Evolutionary conservation across 1,284 basidiomycete genomes (phyloP).

Genomic region (Pseudozyma pruni): DNA sequence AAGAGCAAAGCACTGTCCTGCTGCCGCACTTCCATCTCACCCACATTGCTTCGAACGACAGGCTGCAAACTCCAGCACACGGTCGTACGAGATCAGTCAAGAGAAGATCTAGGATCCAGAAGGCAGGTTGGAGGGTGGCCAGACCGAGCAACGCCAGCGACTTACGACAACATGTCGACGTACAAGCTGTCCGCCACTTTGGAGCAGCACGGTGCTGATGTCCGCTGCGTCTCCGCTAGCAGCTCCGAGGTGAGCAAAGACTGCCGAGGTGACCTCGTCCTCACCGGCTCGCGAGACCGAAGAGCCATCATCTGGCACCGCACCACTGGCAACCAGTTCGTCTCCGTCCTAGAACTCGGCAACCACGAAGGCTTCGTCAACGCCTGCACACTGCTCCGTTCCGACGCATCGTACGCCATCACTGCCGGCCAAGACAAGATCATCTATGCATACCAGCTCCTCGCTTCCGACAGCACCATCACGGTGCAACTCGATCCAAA

Average conservation of each 20-base stretch:
- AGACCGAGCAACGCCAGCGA: neutral
- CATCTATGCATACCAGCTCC: conserved; percentile 58
- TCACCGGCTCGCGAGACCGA: conserved; percentile 55
- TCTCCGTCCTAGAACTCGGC: conserved; percentile 32
- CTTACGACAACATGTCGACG: conserved; percentile 12
- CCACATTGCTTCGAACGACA: neutral
- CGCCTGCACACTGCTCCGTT: conserved; percentile 38
- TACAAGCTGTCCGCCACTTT: conserved; percentile 56
- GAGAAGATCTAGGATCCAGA: too few species aligned
- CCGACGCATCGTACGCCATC: conserved; percentile 38
- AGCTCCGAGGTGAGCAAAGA: conserved; percentile 24
- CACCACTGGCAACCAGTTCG: conserved; percentile 45
- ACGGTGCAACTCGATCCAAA: conserved; percentile 28
- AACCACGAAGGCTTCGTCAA: conserved; percentile 65
- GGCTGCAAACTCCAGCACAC: too few species aligned
- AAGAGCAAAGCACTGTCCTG: too few species aligned
- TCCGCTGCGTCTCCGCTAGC: conserved; percentile 54
- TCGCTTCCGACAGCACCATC: conserved; percentile 16
- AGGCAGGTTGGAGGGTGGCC: too few species aligned
- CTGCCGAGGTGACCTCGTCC: conserved; percentile 36
- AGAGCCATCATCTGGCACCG: conserved; percentile 51
- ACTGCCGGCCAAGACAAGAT: conserved; percentile 63
- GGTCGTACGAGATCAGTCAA: too few species aligned
- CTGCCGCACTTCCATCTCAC: conserved; percentile 4
- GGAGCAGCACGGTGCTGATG: conserved; percentile 57